Base-by-base conservation (phyloP, 2,329 filamentous ascomycete genomes). In the Stagonosporopsis vannaccii region DNA sequence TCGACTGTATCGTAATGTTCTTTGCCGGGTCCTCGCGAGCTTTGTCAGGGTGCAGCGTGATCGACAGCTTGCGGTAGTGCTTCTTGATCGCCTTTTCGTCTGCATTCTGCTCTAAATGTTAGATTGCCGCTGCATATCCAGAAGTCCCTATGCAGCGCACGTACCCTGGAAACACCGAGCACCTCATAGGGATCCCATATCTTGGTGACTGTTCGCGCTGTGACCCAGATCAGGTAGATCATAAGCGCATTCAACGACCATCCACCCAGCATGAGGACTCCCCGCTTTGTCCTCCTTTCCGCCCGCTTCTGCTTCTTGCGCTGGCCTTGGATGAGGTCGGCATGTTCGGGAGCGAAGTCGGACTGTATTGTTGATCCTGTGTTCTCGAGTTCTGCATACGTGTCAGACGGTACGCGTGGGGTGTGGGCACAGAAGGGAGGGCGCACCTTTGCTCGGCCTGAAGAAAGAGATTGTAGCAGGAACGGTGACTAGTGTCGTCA, bases 121-220 rank as follows among this genome's bases (percentile, higher is more conserved):
- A 75, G 68, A 33, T 35, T 17, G 20, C 28, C 37, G 44, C 42
- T 54, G 19, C 49, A 45, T 32, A 42, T 15, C 17, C 25, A 59
- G 46, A 28, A 36, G 19, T 20, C 13, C 32, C 8, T 35, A 6
- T 26, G 7, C 12, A 25, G 50, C 41, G 11, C 47, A 70, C 84
- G 68, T 81, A 92, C 90, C 77, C 93, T 90, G 66, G 90, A 87
- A 53, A 99, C 85, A 41, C 91, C 91, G 54, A 99, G 80, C 67
- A 99, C 96, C 66, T 96, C 91, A 79, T 98, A 99, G 1, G 95
- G 95, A 78, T 99, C 96, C 91, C 94, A 99, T 54, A 97, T 84
- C 79, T 95, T 92, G 43, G 87, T 84, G 26, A 83, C 78, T 1
- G 87, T 86, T 54, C 85, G 85, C 66, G 90, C 86, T 52, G 92